Conservation (phyloP, 805 yeast genomes). For the Maudiozyma turicensis region DNA sequence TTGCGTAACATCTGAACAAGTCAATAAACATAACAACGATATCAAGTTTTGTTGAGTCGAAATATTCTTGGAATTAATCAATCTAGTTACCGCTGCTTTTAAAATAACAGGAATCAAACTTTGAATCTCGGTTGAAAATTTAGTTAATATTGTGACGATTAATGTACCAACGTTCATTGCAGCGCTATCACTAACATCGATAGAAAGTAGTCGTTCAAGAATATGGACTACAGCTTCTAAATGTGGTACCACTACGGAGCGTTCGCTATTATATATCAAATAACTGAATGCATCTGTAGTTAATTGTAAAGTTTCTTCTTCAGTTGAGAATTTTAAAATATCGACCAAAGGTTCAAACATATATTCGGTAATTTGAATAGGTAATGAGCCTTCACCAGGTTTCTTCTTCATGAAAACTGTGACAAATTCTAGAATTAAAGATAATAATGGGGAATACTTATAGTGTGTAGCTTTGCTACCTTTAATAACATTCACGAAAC, state of each 20-base stretch:
- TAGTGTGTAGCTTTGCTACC: constrained; percentile 13
- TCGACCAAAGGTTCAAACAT: constrained; percentile 21
- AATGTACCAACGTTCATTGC: constrained; percentile 67
- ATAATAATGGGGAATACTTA: constrained; percentile 47
- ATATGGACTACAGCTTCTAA: constrained; percentile 35
- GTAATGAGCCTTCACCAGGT: constrained; percentile 22
- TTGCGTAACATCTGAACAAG: constrained; percentile 49
- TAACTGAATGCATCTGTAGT: constrained; percentile 67
- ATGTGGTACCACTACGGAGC: constrained; percentile 10
- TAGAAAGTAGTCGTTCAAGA: constrained; percentile 58
- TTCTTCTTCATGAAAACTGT: constrained; percentile 24
- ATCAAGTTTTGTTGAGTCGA: constrained; percentile 70
- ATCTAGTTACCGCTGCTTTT: constrained; percentile 60
- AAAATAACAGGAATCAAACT: constrained; percentile 44
- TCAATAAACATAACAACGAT: constrained; percentile 64
- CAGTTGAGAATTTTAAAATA: constrained; percentile 37
- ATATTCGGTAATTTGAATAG: constrained; percentile 15
- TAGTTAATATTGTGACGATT: constrained; percentile 48
- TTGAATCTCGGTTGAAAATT: constrained; percentile 35
- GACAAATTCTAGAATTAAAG: constrained; percentile 30
- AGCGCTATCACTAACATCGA: constrained; percentile 67
- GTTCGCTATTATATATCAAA: constrained; percentile 37
- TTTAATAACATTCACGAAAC: constrained; percentile 33
- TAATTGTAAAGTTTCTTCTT: constrained; percentile 67
- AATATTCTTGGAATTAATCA: constrained; percentile 56